A percentile compares a stretch with the other conserved stretches of the same genome.
Evolutionary conservation across 2,329 filamentous ascomycete species (phyloP).

Genomic region (Penicillium thymicola): DNA sequence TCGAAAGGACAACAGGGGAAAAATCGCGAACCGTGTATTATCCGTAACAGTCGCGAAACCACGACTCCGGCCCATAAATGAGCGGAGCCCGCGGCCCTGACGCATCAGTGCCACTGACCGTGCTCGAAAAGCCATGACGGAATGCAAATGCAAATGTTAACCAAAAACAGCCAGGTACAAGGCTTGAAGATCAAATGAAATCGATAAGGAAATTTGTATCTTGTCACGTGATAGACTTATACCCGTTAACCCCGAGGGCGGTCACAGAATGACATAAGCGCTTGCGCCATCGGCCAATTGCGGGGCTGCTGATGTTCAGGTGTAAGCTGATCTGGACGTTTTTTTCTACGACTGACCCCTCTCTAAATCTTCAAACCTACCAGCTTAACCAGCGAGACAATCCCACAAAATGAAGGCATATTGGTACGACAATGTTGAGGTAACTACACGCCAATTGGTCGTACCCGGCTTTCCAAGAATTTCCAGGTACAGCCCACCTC

Average conservation of each 20-base stretch:
- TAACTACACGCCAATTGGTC: conserved; percentile 35
- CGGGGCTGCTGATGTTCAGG: conserved; percentile 28
- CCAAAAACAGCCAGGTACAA: not conserved
- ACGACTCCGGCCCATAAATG: conserved; percentile 22
- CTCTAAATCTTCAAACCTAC: not conserved
- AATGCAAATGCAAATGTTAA: not conserved
- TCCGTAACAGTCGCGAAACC: conserved; percentile 42
- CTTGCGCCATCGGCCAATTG: conserved; percentile 33
- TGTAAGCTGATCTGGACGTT: conserved; percentile 8
- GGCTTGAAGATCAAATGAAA: conserved; percentile 1
- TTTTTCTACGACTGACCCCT: conserved; percentile 1
- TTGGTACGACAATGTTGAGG: conserved; percentile 65
- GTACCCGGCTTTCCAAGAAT: not conserved
- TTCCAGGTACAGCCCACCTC: conserved; percentile 2
- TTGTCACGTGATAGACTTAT: conserved; percentile 10
- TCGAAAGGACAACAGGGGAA: not conserved
- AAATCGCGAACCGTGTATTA: conserved; percentile 32
- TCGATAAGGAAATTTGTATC: conserved; percentile 22
- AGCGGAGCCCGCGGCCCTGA: conserved; percentile 26
- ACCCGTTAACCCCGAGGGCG: conserved; percentile 21
- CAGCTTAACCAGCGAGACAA: not conserved
- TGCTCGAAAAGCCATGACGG: conserved; percentile 36
- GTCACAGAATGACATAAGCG: conserved; percentile 17
- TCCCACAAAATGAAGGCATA: conserved; percentile 60
- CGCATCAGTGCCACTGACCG: conserved; percentile 29